Evolutionary conservation across 73 alveolate species (phyloP).

Genomic region (Paramecium octaurelia): DNA sequence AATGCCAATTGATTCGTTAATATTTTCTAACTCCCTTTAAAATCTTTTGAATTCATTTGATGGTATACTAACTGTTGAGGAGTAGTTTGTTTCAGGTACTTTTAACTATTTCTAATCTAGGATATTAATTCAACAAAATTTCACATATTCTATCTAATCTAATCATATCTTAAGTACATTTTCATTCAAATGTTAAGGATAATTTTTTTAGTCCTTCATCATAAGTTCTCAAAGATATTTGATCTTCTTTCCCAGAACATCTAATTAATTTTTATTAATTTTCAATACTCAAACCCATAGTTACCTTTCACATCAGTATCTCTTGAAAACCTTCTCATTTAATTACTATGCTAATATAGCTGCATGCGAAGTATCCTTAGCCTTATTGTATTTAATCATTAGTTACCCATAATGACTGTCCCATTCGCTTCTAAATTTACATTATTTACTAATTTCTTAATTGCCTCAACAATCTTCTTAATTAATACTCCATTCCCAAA

Average conservation of each 20-base stretch:
- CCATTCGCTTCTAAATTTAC: conserved; percentile 96
- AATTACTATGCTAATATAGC: conserved; percentile 96
- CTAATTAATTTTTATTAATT: conserved; percentile 91
- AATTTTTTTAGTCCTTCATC: conserved; percentile 86
- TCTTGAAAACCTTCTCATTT: conserved; percentile 94
- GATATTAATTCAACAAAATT: conserved; percentile 92
- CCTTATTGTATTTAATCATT: conserved; percentile 67
- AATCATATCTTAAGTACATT: background rate
- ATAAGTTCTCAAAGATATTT: conserved; percentile 92
- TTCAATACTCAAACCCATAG: conserved; percentile 89
- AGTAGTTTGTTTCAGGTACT: conserved; percentile 96
- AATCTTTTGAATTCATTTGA: conserved; percentile 89
- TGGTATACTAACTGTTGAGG: conserved; percentile 84
- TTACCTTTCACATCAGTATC: conserved; percentile 91
- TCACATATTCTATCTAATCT: conserved; percentile 85
- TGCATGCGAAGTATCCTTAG: conserved; percentile 99
- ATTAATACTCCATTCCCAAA: conserved; percentile 83
- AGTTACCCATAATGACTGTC: conserved; percentile 73
- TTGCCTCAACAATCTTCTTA: conserved; percentile 94
- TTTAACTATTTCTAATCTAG: conserved; percentile 97
- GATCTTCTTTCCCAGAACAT: conserved; percentile 95
- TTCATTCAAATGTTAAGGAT: conserved; percentile 90
- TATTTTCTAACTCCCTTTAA: conserved; percentile 87
- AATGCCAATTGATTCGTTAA: conserved; percentile 87
- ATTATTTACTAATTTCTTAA: conserved; percentile 93